These are phyloP conservation scores for Aspergillus hancockii DNA, from an alignment of 495 filamentous ascomycete genomes.

Conservation along the genomic window DNA sequence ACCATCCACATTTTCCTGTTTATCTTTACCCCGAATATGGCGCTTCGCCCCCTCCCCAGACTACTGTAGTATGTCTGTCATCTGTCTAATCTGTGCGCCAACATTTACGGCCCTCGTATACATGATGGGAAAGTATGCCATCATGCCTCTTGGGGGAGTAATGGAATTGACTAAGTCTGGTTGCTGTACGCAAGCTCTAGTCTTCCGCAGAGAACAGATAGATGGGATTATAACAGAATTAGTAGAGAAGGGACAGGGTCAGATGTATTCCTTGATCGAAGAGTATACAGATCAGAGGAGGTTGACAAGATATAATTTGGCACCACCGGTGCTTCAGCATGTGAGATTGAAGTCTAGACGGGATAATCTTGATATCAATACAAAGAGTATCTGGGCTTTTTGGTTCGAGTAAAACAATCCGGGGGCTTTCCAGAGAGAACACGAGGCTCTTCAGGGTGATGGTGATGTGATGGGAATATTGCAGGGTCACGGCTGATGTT, in stretches of 20 bases:
- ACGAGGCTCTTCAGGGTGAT: conserved; percentile 7
- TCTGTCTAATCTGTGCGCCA: conserved; percentile 41
- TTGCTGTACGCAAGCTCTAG: conserved; percentile 48
- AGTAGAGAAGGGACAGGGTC: conserved; percentile 20
- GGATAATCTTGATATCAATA: conserved; percentile 22
- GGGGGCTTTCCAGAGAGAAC: conserved; percentile 6
- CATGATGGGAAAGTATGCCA: conserved; percentile 47
- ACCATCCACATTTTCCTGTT: conserved; percentile 16
- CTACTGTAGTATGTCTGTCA: conserved; percentile 31
- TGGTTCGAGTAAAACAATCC: conserved; percentile 23
- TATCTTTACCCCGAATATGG: conserved; percentile 15
- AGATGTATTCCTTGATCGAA: conserved; percentile 40
- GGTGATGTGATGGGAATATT: too few relatives aligned
- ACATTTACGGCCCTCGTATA: conserved; percentile 42
- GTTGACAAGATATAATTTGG: conserved; percentile 31
- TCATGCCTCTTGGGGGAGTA: conserved; percentile 40
- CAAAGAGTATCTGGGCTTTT: conserved; percentile 21
- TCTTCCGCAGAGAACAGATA: conserved; percentile 43
- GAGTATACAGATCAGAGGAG: conserved; percentile 31
- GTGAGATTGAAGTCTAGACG: conserved; percentile 32
- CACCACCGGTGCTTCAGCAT: conserved; percentile 38
- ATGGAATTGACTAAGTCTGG: conserved; percentile 41
- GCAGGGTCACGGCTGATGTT: too few relatives aligned
- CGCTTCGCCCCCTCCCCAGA: conserved; percentile 30
- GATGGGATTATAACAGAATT: conserved; percentile 23